Evolutionary conservation across 73 alveolate species (phyloP).

Genomic region (Paramecium primaurelia): DNA sequence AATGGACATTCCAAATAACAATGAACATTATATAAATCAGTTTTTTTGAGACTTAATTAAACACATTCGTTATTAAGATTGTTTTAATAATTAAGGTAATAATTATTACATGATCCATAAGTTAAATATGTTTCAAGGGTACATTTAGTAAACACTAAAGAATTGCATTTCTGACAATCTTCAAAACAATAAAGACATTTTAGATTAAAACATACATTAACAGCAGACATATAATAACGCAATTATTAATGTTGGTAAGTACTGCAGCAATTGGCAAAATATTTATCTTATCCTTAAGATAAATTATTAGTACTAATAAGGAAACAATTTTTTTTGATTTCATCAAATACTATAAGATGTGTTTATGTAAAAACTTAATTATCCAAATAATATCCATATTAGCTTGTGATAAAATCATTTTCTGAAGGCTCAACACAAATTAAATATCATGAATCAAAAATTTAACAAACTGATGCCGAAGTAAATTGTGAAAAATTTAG

Average conservation of each 20-base stretch:
- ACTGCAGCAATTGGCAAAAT: neutral
- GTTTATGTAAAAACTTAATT: neutral
- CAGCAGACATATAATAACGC: neutral
- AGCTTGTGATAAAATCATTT: neutral
- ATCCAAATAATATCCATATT: neutral
- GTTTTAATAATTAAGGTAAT: neutral
- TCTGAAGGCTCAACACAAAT: neutral
- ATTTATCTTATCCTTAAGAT: neutral
- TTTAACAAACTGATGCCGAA: neutral
- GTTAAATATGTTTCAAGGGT: neutral
- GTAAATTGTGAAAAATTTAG: neutral
- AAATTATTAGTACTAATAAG: neutral
- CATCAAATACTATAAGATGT: neutral
- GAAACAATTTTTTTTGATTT: neutral
- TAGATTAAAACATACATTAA: neutral
- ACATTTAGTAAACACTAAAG: neutral
- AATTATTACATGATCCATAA: neutral
- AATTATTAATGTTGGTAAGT: neutral
- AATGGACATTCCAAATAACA: neutral
- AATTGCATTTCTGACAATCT: neutral
- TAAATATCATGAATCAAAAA: neutral
- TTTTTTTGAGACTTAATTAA: neutral
- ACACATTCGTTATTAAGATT: neutral
- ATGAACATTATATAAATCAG: neutral
- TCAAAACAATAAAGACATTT: neutral